Evolutionary conservation across 805 yeast species (phyloP).

Genomic region (Zygosaccharomyces gambellarensis): DNA sequence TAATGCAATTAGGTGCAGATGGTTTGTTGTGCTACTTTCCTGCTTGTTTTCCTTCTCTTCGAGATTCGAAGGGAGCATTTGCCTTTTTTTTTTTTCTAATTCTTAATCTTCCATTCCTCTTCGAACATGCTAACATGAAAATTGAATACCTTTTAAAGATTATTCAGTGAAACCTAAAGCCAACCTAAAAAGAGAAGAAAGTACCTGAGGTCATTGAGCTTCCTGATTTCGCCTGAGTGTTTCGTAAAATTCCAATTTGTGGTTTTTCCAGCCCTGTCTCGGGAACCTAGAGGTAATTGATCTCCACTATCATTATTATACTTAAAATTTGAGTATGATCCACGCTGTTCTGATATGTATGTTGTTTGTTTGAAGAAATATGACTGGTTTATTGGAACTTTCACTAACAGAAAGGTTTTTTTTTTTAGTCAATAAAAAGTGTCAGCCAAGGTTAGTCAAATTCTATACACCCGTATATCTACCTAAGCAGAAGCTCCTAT

Average conservation of each 20-base stretch:
- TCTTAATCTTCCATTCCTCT: background rate
- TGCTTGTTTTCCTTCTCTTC: too few relatives aligned
- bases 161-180: background rate
- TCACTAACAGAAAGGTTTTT: slow-evolving; percentile 5
- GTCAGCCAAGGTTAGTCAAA: slow-evolving; percentile 82
- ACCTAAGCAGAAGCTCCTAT: slow-evolving; percentile 69
- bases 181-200: background rate
- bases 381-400: background rate
- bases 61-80: background rate
- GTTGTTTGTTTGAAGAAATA: slow-evolving; percentile 27
- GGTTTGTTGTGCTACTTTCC: too few relatives aligned
- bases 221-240: background rate
- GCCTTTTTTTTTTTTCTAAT: background rate
- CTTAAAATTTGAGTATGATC: slow-evolving; percentile 47
- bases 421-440: slow-evolving; percentile 71
- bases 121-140: background rate
- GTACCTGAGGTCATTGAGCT: background rate
- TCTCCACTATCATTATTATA: background rate
- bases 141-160: background rate
- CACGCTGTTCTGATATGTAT: slow-evolving; percentile 79
- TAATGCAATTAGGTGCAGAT: too few relatives aligned
- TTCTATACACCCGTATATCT: slow-evolving; percentile 90
- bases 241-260: background rate
- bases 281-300: background rate
- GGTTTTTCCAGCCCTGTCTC: background rate